Evolutionary conservation across 2,329 filamentous ascomycete genomes (phyloP), one percentile per base, ranked within the genome.

Genomic region (Cladorrhinum sp.): DNA sequence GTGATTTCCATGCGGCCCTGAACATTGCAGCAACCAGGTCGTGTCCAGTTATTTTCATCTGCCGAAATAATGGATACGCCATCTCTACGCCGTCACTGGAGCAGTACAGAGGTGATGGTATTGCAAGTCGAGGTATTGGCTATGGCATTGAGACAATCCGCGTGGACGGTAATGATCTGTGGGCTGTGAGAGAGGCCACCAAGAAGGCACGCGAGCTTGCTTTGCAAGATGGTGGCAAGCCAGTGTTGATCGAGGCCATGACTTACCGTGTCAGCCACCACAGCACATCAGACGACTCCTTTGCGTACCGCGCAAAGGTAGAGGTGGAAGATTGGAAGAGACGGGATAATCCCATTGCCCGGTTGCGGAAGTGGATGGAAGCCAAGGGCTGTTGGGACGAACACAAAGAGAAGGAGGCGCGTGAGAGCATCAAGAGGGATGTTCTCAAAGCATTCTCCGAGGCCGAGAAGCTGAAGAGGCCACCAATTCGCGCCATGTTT

Each of bases 261-360:
- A 93, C 91, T 23, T 99, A 99, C 76, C 92, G 95, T n/a, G 93
- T 98, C 49, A 93, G 91, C 6, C 74, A 99, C 73, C 95, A 99
- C 78, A 96, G 92, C 75, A 99, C 95, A 0, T 95, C 90, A 0
- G 95, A 99, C 71, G 95, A 99, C 76, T 95, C 90, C 24, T 99
- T 97, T 70, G 95, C 95, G 0, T 99, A 99, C 77, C 89, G 95
- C 8, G 92, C 93, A 1, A 86, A 89, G 24, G 87, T 97, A 0
- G 95, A 99, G 71, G 95, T 99, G 7, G 90, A 93, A 69, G 89
- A 93, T 70, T 93, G 90, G 90, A 93, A 92, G 72, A 61, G 73
- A 53, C 63, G 74, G 13, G 74, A 76, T 58, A 76, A 75, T 49
- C 74, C 74, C 2, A 74, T 75, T 20, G 70, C 71, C n/a, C 64